Evolutionary conservation across 2,329 filamentous ascomycete genomes (phyloP), one percentile per base, ranked within the genome.

Genomic region (Metarhizium guizhouense): DNA sequence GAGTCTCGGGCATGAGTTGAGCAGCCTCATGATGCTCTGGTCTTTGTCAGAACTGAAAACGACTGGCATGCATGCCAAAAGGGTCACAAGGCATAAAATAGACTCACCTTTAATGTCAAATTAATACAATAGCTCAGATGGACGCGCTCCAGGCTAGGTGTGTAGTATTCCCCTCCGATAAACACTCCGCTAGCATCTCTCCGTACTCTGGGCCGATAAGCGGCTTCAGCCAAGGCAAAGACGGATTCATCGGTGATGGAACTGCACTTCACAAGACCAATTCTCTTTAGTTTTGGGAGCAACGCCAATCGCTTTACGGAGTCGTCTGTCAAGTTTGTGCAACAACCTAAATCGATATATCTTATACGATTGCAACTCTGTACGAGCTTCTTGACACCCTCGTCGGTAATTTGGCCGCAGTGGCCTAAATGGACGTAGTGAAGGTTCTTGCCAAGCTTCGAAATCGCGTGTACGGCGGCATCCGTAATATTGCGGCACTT

Each of bases 321-420:
- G 11, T 81, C 79, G 64, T 99, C 94, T 0, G 94, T 97, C 58
- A 99, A 76, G 63, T 90, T 86, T 14, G 82, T 83, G 71, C 94
- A 99, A 74, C 94, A 97, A n/a, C 94, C 94, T 47, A 99, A 76
- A 68, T 99, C 94, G 60, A 99, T 99, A 69, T 99, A 99, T 55
- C 94, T 83, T 62, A 99, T 97, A 29, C 94, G 84, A 65, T 93
- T 97, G 76, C 94, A 99, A 54, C 78, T 78, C 62, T 87, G 85
- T 43, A 96, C 90, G 36, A 99, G 78, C 55, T 85, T 85, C 63
- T 88, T 88, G 18, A 99, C 90, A 1, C 90, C 92, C 40, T 85
- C 80, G 66, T 99, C 94, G 0, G 93, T 96, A 66, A 99, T 92
- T 50, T 92, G 85, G 32, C 84, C 83, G 70, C 94, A 99, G 70